Conservation (phyloP, 164 flowering plant species). For the Buxus sempervirens region DNA sequence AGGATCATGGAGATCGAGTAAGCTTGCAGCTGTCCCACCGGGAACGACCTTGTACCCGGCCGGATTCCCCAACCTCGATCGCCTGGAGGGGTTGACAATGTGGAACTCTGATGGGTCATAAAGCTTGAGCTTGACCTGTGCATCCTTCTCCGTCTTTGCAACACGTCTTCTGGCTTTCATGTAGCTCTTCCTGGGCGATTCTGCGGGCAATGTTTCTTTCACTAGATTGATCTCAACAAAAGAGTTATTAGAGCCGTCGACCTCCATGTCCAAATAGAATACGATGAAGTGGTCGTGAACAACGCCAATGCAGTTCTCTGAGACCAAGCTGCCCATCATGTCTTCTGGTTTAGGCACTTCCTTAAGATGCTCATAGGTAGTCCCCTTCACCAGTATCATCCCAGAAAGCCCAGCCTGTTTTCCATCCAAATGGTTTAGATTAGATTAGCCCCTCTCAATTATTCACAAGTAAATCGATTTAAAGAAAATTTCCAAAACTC, state of each 20-base stretch:
- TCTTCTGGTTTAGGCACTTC: constrained; percentile 34
- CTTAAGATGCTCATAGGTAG: constrained; percentile 22
- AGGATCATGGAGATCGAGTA: constrained; percentile 74
- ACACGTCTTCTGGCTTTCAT: constrained; percentile 53
- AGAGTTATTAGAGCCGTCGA: constrained; percentile 68
- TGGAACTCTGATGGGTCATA: constrained; percentile 86
- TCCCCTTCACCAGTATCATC: constrained; percentile 51
- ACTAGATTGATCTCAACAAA: constrained; percentile 59
- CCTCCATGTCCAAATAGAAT: constrained; percentile 62
- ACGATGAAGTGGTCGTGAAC: constrained; percentile 66
- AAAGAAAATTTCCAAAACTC: too few species aligned
- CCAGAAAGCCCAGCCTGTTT: constrained; percentile 58
- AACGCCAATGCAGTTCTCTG: constrained; percentile 51
- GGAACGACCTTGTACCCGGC: constrained; percentile 90
- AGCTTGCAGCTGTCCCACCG: constrained; percentile 74
- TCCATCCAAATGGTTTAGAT: neutral
- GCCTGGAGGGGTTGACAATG: constrained; percentile 61
- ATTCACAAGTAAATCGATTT: too few species aligned
- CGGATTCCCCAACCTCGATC: constrained; percentile 75
- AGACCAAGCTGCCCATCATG: constrained; percentile 41
- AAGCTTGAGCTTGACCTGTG: constrained; percentile 73
- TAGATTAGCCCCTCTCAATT: too few species aligned
- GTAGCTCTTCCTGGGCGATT: constrained; percentile 74
- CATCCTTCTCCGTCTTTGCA: constrained; percentile 84
- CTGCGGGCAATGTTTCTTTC: constrained; percentile 36